Evolutionary conservation across 768 basidiomycete genomes (phyloP), one percentile per base, ranked within the genome.

Genomic region (Lanmaoa pseudosensibilis): DNA sequence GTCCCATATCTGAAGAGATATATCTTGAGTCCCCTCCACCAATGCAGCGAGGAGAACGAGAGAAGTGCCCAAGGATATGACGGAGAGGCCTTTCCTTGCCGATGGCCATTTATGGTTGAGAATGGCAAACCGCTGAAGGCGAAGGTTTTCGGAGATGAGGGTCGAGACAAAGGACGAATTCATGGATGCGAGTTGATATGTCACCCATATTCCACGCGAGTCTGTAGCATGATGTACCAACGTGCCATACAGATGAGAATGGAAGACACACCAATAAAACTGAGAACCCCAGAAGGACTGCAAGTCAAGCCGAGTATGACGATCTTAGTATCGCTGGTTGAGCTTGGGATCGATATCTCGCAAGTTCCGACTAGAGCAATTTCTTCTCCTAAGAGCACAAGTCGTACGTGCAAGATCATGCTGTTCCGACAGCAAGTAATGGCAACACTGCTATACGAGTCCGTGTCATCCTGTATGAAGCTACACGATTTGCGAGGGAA

Each of bases 1-100:
- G 59, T 89, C 87, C 86, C 87, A 88, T 30, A 88, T 67, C 18
- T 85, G 80, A 30, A 88, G 68, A 16, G 74, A 72, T 50, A 88
- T 74, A 55, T 82, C 81, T 8, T 74, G 60, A 3, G 67, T 51
- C 18, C 50, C 52, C 16, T 61, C 56, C 32, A 76, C 74, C 46
- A 75, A 43, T 27, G 74, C 77, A 39, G 80, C 80, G 11, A 89
- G 76, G 41, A 88, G 76, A 45, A 83, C 81, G 46, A 84, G 77
- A 0, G 84, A 85, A 0, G 85, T 80, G 1, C 79, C 78, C 16
- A 87, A 67, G 3, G 86, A 77, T 5, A 84, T 69, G 7, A 80
- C 50, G 4, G 81, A 75, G 33, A 77, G 54, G 39, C 64, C 56
- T 12, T 63, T 27, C 41, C 55, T 57, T 36, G 46, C 47, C 15